A percentile compares a stretch with the other conserved stretches of the same genome.
phyloP scores from a whole-genome alignment of 2,329 filamentous ascomycete species.

The Trichoderma sp. region DNA sequence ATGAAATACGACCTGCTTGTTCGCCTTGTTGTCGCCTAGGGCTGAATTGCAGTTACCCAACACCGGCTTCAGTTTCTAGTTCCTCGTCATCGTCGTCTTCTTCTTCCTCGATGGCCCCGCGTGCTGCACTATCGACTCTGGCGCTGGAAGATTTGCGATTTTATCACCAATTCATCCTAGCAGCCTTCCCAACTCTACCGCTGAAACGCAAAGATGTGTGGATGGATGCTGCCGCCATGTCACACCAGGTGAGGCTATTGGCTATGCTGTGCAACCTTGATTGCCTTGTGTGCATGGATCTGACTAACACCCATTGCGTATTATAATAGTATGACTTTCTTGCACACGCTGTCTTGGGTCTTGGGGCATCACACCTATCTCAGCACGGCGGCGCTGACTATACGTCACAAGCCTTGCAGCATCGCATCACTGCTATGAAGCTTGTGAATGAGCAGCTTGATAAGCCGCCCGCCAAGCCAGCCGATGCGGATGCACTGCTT shows the following conservation, averaged over 20 bases:
- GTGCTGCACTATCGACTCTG: conserved; percentile 33
- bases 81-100: background rate
- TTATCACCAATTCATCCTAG: conserved; percentile 52
- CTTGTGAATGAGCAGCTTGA: conserved; percentile 40
- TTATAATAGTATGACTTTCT: conserved; percentile 39
- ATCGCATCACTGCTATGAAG: conserved; percentile 41
- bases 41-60: conserved; percentile 39
- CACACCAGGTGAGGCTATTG: conserved; percentile 36
- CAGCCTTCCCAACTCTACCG: conserved; percentile 44
- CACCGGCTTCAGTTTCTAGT: conserved; percentile 6
- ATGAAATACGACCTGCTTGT: conserved; percentile 35
- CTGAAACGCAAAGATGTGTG: conserved; percentile 38
- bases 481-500: conserved; percentile 42
- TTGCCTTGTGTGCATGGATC: background rate
- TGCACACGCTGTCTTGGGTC: conserved; percentile 42
- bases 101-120: conserved; percentile 14
- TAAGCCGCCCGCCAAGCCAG: conserved; percentile 30
- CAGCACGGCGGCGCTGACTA: conserved; percentile 35
- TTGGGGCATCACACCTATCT: conserved; percentile 42
- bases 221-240: conserved; percentile 39
- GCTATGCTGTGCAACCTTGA: background rate
- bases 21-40: conserved; percentile 39
- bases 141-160: conserved; percentile 49
- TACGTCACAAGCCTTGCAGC: conserved; percentile 37
- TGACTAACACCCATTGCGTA: background rate